Percentiles rank a stretch among this genome's conserved stretches.
phyloP scores from a whole-genome alignment of 441 rosid species.

The Populus tomentosa region DNA sequence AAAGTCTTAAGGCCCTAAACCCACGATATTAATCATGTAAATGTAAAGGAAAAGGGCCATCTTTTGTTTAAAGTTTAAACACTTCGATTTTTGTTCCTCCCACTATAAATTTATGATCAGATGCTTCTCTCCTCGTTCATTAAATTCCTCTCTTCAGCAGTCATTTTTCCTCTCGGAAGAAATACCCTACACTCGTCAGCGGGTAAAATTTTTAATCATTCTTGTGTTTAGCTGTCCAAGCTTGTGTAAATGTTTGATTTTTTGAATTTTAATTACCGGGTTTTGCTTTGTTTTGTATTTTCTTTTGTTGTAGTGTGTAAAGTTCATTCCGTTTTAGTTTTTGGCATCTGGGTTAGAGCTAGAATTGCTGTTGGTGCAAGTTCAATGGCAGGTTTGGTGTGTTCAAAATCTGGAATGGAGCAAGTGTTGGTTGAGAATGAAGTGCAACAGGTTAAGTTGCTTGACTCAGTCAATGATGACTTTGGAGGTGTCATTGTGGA shows the following conservation, averaged over 20 bases:
- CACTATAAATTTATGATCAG: neutral
- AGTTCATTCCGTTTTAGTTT: neutral
- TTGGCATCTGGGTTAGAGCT: neutral
- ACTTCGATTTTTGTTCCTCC: neutral
- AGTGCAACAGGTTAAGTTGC: conserved; percentile 26
- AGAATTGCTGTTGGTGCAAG: conserved; percentile 9
- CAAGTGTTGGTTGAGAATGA: conserved; percentile 8
- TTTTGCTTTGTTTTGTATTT: neutral
- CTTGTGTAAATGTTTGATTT: neutral
- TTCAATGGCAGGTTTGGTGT: conserved; percentile 26
- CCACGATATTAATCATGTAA: neutral
- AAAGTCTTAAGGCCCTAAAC: neutral
- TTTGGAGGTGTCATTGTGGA: conserved; percentile 75
- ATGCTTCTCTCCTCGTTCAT: neutral
- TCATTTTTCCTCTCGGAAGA: neutral
- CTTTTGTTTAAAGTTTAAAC: too few species aligned
- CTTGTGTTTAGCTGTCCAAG: neutral
- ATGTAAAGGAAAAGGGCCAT: neutral
- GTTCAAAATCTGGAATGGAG: conserved; percentile 15
- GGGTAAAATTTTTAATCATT: neutral
- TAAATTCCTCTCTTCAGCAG: neutral
- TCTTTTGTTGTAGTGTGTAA: neutral
- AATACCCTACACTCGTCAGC: neutral
- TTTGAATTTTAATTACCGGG: neutral
- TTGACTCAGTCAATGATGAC: conserved; percentile 45